Conservation (phyloP, 1,139 yeast species). For the Saccharomyces hybrid region DNA sequence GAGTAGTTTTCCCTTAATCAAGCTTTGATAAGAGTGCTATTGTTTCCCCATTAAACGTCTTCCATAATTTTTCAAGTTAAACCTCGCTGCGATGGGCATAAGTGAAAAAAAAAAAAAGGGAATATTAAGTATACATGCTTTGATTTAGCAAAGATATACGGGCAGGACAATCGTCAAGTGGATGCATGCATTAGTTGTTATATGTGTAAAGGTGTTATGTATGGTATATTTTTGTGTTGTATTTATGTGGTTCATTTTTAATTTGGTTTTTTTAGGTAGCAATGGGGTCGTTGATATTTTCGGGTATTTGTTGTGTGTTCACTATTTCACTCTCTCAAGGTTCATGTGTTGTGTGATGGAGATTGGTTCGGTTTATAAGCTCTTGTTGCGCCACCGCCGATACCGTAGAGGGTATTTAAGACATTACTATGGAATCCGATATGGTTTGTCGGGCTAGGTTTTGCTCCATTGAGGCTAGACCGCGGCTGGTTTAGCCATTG, state of each 20-base stretch:
- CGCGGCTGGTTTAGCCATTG: not conserved
- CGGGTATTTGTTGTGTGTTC: not conserved
- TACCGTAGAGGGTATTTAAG: constrained; percentile 1
- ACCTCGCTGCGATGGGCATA: not conserved
- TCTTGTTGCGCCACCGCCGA: not conserved
- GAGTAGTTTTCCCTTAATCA: too few relatives aligned
- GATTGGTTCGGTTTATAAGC: not conserved
- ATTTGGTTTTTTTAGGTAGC: not conserved
- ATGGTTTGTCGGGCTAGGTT: not conserved
- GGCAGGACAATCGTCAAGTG: not conserved
- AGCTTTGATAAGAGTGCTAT: too few relatives aligned
- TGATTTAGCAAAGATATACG: not conserved
- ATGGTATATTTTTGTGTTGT: not conserved
- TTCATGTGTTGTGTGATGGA: not conserved
- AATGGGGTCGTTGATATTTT: not conserved
- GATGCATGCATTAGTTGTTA: not conserved
- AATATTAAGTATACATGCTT: too few relatives aligned
- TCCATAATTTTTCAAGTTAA: not conserved
- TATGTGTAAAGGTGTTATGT: not conserved
- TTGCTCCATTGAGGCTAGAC: not conserved
- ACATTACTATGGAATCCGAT: constrained; percentile 3
- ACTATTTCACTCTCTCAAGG: too few relatives aligned
- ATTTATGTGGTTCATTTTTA: not conserved
- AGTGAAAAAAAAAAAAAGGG: not conserved
- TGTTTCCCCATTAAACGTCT: not conserved